phyloP scores from a whole-genome alignment of 352 stramenopile genomes.

The Globisporangium takayamanum region DNA sequence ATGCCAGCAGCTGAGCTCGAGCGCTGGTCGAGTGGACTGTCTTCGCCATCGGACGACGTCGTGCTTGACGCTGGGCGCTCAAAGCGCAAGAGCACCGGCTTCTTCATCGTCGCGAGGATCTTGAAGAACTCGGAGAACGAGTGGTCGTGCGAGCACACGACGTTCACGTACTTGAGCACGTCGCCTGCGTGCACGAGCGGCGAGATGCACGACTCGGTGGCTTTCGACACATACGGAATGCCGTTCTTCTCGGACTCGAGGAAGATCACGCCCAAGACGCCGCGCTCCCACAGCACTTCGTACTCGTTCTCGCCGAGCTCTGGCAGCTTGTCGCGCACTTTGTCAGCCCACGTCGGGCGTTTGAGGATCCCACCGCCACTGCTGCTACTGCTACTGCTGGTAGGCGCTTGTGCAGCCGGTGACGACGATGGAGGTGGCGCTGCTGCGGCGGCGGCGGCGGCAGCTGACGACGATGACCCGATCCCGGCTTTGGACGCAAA shows the following conservation, averaged over 20 bases:
- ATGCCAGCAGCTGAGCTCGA: slow-evolving; percentile 31
- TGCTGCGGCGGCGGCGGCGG: slow-evolving; percentile 11
- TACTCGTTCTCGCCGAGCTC: slow-evolving; percentile 76
- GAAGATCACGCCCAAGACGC: slow-evolving; percentile 83
- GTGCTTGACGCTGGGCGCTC: slow-evolving; percentile 46
- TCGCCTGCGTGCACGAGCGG: slow-evolving; percentile 59
- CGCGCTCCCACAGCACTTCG: slow-evolving; percentile 82
- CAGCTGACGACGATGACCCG: slow-evolving; percentile 21
- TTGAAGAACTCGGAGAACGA: slow-evolving; percentile 89
- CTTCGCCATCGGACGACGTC: slow-evolving; percentile 39
- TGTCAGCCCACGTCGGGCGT: slow-evolving; percentile 66
- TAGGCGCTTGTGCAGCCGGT: slow-evolving; percentile 6
- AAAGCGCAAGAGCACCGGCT: slow-evolving; percentile 81
- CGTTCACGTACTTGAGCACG: slow-evolving; percentile 82
- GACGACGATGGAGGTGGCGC: slow-evolving; percentile 7
- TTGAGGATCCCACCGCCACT: slow-evolving; percentile 14
- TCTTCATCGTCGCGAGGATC: slow-evolving; percentile 87
- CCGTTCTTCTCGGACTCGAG: slow-evolving; percentile 81
- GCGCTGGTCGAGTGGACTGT: slow-evolving; percentile 39
- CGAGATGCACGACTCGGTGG: slow-evolving; percentile 83
- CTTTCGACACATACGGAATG: slow-evolving; percentile 83
- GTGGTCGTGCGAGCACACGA: slow-evolving; percentile 80
- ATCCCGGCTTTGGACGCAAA: slow-evolving; percentile 35
- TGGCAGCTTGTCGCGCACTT: slow-evolving; percentile 74
- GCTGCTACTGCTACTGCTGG: slow-evolving; percentile 11